phyloP scores from a whole-genome alignment of 129 eudicot genomes.

The Lactuca saligna region DNA sequence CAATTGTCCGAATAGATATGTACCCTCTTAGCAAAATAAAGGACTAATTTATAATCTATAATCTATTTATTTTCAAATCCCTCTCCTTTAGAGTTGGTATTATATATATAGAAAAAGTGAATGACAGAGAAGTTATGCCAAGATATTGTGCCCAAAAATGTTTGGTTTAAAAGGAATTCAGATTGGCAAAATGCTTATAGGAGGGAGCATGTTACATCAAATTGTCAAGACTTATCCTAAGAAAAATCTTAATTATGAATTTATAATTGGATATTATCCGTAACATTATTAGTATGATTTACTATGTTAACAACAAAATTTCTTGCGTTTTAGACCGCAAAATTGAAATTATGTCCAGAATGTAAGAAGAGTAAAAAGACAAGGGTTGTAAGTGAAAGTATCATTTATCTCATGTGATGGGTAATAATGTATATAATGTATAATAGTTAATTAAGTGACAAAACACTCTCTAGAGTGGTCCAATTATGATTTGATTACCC shows the following conservation, averaged over 20 bases:
- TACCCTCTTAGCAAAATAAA: background rate
- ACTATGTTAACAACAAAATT: background rate
- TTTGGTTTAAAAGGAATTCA: slow-evolving; percentile 10
- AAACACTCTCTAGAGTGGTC: slow-evolving; percentile 29
- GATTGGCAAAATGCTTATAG: background rate
- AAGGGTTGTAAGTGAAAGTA: slow-evolving; percentile 14
- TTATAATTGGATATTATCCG: background rate
- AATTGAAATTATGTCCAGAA: slow-evolving; percentile 2
- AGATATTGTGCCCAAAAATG: background rate
- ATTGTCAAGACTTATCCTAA: background rate
- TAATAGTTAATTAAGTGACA: slow-evolving; percentile 16
- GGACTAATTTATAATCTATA: background rate
- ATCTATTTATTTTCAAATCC: background rate
- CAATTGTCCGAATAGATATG: background rate
- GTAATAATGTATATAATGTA: slow-evolving; percentile 7
- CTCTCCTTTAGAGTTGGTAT: background rate
- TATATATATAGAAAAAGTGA: background rate
- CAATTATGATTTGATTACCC: slow-evolving; percentile 23
- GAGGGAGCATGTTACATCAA: slow-evolving; percentile 2
- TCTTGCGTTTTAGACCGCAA: background rate
- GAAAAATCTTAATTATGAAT: background rate
- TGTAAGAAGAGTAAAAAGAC: slow-evolving; percentile 11
- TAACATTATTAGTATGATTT: background rate
- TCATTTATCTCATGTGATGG: background rate
- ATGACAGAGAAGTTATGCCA: background rate